Base-by-base conservation (phyloP, 2,329 filamentous ascomycete species). In the Helotiales sp. region DNA sequence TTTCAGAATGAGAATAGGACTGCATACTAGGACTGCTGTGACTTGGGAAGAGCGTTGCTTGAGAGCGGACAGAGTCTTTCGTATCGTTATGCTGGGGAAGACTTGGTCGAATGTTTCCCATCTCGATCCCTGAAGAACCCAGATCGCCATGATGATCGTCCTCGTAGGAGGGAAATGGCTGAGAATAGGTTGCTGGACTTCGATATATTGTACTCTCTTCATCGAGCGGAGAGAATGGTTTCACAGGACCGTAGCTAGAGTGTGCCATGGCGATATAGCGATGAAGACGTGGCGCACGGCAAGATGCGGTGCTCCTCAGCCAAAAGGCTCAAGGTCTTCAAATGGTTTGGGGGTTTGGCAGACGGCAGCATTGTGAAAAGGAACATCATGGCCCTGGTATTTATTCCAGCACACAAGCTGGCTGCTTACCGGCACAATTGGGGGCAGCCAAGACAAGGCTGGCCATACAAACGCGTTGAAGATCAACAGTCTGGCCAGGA, bases 81-180 rank as follows among this genome's bases (percentile, higher is more conserved):
- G 57, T 61, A 7, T 54, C 34, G 22, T 40, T 48, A 30, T 57
- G 54, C 15, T 31, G 46, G 15, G 42, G 59, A 12, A 25, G 13
- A 24, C 47, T 40, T 7, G 50, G 42, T 24, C 57, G 49, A 29
- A 27, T 25, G 6, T 58, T 13, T 6, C 36, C 19, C 63, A 67
- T 60, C 49, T 64, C 64, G 24, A 62, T 55, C 1, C 55, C 61
- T 13, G 53, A 48, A 38, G 54, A 52, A 10, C 63, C 59, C 42
- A 63, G 27, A 49, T 63, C 58, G 22, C 61, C 63, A 57, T 64
- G 54, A 10, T 54, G 33, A 7, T 49, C 30, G 24, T 31, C n/a
- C n/a, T n/a, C 52, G 46, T 55, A 46, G 2, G 47, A n/a, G 5
- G 46, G 58, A 29, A 57, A 67, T 15, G 55, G 40, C 10, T 57